phyloP scores from a whole-genome alignment of 2,329 filamentous ascomycete species.

The Colletotrichum sp. region DNA sequence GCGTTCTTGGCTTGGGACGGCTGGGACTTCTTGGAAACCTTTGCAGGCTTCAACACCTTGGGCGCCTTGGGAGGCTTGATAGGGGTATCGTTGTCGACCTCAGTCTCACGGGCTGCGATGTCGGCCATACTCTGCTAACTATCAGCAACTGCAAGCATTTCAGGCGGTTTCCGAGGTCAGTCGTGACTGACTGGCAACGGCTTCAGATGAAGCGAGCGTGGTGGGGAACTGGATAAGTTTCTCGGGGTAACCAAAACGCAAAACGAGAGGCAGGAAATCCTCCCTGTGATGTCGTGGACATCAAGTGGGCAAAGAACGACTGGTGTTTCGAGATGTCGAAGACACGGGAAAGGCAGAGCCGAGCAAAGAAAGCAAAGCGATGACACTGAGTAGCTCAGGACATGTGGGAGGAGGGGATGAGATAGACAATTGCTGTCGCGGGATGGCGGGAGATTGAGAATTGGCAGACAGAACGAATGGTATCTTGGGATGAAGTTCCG shows the following conservation, averaged over 20 bases:
- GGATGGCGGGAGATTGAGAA: neutral
- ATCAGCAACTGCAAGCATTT: conserved; percentile 6
- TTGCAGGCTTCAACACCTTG: neutral
- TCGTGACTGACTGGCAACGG: conserved; percentile 12
- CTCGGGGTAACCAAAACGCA: conserved; percentile 14
- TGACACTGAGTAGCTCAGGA: neutral
- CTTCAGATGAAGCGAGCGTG: conserved; percentile 1
- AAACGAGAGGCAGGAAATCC: conserved; percentile 9
- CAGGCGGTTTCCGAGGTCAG: neutral
- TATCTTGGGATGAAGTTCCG: neutral
- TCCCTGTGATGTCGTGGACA: neutral
- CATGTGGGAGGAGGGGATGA: neutral
- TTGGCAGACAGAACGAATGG: conserved; percentile 6
- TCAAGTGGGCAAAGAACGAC: conserved; percentile 2
- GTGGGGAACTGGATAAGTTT: neutral
- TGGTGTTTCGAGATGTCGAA: neutral
- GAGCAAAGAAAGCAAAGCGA: conserved; percentile 14
- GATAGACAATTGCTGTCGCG: neutral
- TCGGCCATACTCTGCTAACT: conserved; percentile 41
- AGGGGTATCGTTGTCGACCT: neutral
- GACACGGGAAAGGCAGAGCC: neutral
- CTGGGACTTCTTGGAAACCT: neutral
- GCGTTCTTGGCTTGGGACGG: neutral
- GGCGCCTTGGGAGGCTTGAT: neutral
- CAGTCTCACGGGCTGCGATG: conserved; percentile 13